Evolutionary conservation across 306 rosid species (phyloP).

Genomic region (Ziziphus jujuba): DNA sequence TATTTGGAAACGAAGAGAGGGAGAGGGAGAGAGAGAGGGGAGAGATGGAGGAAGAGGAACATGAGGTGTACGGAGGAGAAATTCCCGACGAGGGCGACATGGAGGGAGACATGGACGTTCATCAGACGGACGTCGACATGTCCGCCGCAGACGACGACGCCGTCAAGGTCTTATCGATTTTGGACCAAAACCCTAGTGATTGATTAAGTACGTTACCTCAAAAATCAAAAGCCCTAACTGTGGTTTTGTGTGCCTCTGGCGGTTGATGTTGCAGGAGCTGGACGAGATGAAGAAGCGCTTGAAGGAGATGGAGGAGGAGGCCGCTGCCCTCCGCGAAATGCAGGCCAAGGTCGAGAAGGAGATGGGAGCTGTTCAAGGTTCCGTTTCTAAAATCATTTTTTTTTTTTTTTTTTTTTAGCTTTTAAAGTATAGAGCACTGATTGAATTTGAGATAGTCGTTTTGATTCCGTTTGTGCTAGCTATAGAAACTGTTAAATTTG

Average conservation of each 20-base stretch:
- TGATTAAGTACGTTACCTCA: not conserved
- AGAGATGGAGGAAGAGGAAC: conserved; percentile 88
- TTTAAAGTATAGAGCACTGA: not conserved
- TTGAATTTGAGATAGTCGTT: not conserved
- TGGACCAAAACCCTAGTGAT: conserved; percentile 1
- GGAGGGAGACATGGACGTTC: conserved; percentile 57
- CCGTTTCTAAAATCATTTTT: not conserved
- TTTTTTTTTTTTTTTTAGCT: not conserved
- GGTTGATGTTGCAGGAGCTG: conserved; percentile 49
- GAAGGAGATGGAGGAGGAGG: conserved; percentile 97
- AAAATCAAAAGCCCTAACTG: not conserved
- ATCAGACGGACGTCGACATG: conserved; percentile 67
- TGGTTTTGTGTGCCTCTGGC: not conserved
- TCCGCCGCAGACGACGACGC: conserved; percentile 75
- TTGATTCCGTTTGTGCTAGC: not conserved
- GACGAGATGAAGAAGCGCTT: conserved; percentile 92
- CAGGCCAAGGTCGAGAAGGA: conserved; percentile 97
- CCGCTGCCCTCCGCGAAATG: conserved; percentile 97
- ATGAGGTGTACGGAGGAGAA: conserved; percentile 95
- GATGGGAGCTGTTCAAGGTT: conserved; percentile 92
- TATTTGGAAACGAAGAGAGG: too few species aligned
- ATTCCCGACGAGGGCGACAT: conserved; percentile 81
- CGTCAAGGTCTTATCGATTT: conserved; percentile 49
- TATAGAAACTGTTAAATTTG: too few species aligned
- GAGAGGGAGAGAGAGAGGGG: conserved; percentile 2